Base-by-base conservation (phyloP, 495 filamentous ascomycete species). In the Penicillium odoratum region DNA sequence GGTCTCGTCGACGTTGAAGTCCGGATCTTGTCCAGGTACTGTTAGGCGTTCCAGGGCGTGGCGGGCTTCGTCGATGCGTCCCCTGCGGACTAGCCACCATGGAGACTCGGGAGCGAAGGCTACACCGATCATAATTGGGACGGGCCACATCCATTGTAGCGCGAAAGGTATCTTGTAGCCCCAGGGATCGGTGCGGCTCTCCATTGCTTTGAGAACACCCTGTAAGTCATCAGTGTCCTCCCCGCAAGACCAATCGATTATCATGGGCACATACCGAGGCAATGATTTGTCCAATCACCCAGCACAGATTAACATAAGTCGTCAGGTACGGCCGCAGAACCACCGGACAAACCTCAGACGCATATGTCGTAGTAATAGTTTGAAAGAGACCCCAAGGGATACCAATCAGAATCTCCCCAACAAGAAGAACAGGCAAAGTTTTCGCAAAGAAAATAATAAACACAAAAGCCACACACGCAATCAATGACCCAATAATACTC, bases 131-230 rank as follows among this genome's bases (percentile, higher is more conserved):
- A 88, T 80, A 5, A 93, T 75, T 0, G 88, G 88, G 0, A 87
- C 67, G 0, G 89, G 88, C 88, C 89, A 93, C 77, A 92, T 85
- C 89, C 90, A 93, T 73, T 93, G 90, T 3, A 91, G 65, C 5
- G 82, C 84, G 62, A 88, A 92, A 0, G 86, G 85, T 36, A 86
- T 83, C 10, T 83, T 77, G 65, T 88, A 89, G 2, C 81, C 78
- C 86, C 85, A 88, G 60, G 86, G 63, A 44, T 84, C 81, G 0
- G 71, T 51, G 7, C 80, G 75, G 43, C 75, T 71, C 42, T 34
- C 30, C 25, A 63, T 50, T 15, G 46, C 55, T 44, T 57, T 57
- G n/a, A 57, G 47, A 28, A 51, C 55, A 16, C 46, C 47, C 55
- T 57, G 18, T 11, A 7, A 28, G 25, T 11, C 28, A 18, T 18